Evolutionary conservation across 352 stramenopile genomes (phyloP).

Genomic region (Globisporangium iwayamae): DNA sequence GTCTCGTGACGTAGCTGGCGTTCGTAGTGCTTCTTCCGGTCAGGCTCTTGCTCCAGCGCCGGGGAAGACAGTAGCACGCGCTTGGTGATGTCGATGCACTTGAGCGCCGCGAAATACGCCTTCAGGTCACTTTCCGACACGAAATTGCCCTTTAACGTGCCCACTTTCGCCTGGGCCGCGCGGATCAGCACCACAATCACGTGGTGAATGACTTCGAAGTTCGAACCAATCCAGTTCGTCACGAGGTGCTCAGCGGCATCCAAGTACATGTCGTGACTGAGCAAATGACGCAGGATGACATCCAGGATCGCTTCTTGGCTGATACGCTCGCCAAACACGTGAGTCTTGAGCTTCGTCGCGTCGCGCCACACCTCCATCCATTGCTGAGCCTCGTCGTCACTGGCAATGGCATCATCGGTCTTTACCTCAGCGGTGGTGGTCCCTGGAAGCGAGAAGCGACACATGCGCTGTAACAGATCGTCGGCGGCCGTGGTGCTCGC

Average conservation of each 20-base stretch:
- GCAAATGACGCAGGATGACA: slow-evolving; percentile 48
- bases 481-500: slow-evolving; percentile 5
- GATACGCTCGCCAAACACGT: slow-evolving; percentile 60
- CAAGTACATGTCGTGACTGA: slow-evolving; percentile 24
- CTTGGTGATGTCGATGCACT: slow-evolving; percentile 31
- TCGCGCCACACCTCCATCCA: slow-evolving; percentile 65
- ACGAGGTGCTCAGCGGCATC: slow-evolving; percentile 40
- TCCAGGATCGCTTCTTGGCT: slow-evolving; percentile 54
- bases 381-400: slow-evolving; percentile 9
- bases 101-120: slow-evolving; percentile 25
- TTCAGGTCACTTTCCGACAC: slow-evolving; percentile 25
- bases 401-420: slow-evolving; percentile 2
- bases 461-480: slow-evolving; percentile 50
- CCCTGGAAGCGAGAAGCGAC: slow-evolving; percentile 29
- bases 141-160: slow-evolving; percentile 30
- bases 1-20: slow-evolving; percentile 26
- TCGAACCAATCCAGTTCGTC: slow-evolving; percentile 47
- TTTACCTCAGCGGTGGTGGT: not conserved
- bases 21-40: slow-evolving; percentile 25
- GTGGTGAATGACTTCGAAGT: slow-evolving; percentile 37
- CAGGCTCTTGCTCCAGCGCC: slow-evolving; percentile 24
- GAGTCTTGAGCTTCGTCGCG: slow-evolving; percentile 63
- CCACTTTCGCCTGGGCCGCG: slow-evolving; percentile 28
- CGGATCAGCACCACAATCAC: slow-evolving; percentile 39
- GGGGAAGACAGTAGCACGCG: slow-evolving; percentile 37